Conservation (phyloP, 352 stramenopile genomes). For the Pythium guiyangense region DNA sequence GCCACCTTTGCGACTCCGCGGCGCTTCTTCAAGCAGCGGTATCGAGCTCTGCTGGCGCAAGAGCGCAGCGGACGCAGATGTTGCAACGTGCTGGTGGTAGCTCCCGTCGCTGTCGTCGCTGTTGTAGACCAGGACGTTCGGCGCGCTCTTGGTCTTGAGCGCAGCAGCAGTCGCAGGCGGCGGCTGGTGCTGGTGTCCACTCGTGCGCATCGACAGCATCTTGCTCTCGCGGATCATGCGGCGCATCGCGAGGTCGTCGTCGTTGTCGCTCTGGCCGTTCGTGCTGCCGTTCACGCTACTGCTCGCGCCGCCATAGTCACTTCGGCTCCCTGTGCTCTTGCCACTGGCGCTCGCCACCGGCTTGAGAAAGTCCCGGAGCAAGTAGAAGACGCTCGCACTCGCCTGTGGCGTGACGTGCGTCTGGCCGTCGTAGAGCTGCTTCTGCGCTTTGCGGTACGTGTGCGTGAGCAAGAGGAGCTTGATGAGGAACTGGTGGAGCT, state of each 20-base stretch:
- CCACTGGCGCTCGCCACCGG: constrained; percentile 14
- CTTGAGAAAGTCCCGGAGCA: constrained; percentile 73
- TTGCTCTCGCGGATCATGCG: constrained; percentile 66
- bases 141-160: constrained; percentile 9
- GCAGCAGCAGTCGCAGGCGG: background rate
- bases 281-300: background rate
- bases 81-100: background rate
- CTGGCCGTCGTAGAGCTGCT: constrained; percentile 37
- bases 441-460: constrained; percentile 72
- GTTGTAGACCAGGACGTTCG: constrained; percentile 9
- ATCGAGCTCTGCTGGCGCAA: constrained; percentile 12
- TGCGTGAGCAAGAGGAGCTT: constrained; percentile 67
- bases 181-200: constrained; percentile 6
- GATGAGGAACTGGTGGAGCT: constrained; percentile 76
- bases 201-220: constrained; percentile 52
- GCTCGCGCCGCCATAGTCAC: background rate
- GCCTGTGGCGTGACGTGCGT: constrained; percentile 29
- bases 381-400: constrained; percentile 57
- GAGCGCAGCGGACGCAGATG: background rate
- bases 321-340: background rate
- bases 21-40: constrained; percentile 9
- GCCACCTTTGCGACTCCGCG: no score
- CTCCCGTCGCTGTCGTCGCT: background rate
- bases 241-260: constrained; percentile 25
- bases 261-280: constrained; percentile 10